Evolutionary conservation across 352 stramenopile species (phyloP), one percentile per base, ranked within the genome.

Genomic region (Phytophthora pisi): DNA sequence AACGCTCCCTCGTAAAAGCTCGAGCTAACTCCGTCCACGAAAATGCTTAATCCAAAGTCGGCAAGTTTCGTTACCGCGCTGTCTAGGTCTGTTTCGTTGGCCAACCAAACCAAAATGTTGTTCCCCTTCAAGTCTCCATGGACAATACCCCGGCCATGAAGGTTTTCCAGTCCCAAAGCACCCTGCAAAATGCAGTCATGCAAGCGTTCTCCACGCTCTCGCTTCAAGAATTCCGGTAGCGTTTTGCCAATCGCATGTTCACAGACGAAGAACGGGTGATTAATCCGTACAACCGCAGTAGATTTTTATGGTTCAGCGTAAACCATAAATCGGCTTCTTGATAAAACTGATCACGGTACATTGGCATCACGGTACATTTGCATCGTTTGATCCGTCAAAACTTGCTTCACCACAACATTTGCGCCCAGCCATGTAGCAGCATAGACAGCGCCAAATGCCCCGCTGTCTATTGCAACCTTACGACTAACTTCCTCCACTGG

Each of bases 71-170:
- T 40, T 16, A 40, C 34, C 2, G 34, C 34, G 34, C 34, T 40
- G 13, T 40, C 10, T 1, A 40, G 34, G 13, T 40, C 57, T 45
- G 59, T 66, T 24, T 57, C 70, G 26, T 68, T 51, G 11, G 34
- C 34, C 34, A 40, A 40, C 10, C 73, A 70, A 16, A 75, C 69
- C 1, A 80, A 43, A 23, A 75, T 71, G 24, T 71, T 75, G 30
- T 70, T 75, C 1, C 69, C 60, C 18, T 80, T 78, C 4, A 80
- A 20, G 46, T 80, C 70, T 11, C 67, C 64, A 28, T 78, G 68
- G 10, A 77, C 49, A 8, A 75, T 65, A 0, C 42, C 36, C 7
- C 46, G 55, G 15, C 52, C 45, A 15, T 80, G 73, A n/a, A 80
- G 54, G 16, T 75, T 65, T 20, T 72, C n/a, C 3, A 80, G 50